Evolutionary conservation across 2,329 filamentous ascomycete genomes (phyloP).

Genomic region (Cadophora gregata): DNA sequence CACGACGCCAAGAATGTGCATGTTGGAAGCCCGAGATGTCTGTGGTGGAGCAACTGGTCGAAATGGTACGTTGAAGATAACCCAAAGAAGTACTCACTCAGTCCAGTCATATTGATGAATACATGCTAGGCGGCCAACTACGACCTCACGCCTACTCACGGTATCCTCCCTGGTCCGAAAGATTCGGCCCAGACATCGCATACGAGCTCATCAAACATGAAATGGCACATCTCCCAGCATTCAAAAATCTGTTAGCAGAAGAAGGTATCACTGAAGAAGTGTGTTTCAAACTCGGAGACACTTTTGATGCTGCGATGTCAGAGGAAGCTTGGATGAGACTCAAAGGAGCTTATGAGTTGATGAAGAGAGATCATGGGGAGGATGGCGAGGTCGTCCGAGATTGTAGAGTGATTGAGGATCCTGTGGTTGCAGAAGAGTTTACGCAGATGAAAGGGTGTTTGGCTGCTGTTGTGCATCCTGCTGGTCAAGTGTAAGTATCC

Average conservation of each 20-base stretch:
- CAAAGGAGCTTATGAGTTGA: neutral
- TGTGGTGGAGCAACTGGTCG: neutral
- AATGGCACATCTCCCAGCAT: neutral
- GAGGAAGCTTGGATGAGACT: slow-evolving; percentile 3
- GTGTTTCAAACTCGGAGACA: slow-evolving; percentile 1
- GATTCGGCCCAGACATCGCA: neutral
- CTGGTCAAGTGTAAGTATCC: neutral
- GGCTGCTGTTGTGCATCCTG: neutral
- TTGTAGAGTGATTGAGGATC: neutral
- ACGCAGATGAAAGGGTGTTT: slow-evolving; percentile 6
- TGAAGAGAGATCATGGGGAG: slow-evolving; percentile 1
- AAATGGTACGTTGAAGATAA: neutral
- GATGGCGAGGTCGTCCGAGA: neutral
- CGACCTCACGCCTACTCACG: neutral
- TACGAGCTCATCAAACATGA: neutral
- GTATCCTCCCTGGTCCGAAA: neutral
- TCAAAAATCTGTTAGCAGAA: neutral
- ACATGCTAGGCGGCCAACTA: neutral
- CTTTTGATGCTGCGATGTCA: neutral
- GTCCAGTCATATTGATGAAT: neutral
- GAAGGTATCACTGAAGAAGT: neutral
- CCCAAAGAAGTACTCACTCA: neutral
- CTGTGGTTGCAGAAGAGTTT: neutral
- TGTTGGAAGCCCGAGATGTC: neutral
- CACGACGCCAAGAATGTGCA: neutral